These are phyloP conservation scores for Rhizopogon vinicolor DNA, from an alignment of 768 basidiomycete genomes.

Conservation along the genomic window DNA sequence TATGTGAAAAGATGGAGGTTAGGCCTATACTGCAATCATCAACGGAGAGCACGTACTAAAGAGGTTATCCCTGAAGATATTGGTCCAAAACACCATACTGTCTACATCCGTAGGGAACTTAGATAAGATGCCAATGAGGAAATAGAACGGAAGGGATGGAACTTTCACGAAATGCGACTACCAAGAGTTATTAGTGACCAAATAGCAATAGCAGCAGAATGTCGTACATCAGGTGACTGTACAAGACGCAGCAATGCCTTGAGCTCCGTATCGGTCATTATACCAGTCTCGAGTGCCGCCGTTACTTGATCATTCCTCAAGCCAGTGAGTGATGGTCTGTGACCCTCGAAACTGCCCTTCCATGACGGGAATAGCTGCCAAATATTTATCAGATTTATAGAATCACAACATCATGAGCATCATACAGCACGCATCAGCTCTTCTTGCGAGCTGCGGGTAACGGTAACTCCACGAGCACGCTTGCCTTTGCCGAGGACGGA, in stretches of 20 bases:
- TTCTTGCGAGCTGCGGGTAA: slow-evolving; percentile 75
- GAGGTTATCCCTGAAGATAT: slow-evolving; percentile 54
- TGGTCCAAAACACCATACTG: slow-evolving; percentile 72
- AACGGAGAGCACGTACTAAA: slow-evolving; percentile 47
- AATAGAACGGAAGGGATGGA: slow-evolving; percentile 76
- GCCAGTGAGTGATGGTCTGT: slow-evolving; percentile 62
- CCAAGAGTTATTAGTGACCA: slow-evolving; percentile 9
- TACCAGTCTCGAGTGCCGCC: slow-evolving; percentile 55
- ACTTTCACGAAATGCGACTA: slow-evolving; percentile 88
- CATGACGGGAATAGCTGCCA: slow-evolving; percentile 75
- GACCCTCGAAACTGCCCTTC: slow-evolving; percentile 70
- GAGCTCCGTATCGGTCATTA: slow-evolving; percentile 66
- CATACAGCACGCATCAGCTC: slow-evolving; percentile 79
- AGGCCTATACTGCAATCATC: not conserved
- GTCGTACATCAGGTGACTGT: slow-evolving; percentile 71
- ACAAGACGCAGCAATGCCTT: slow-evolving; percentile 65
- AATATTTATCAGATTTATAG: not conserved
- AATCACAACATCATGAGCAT: slow-evolving; percentile 5
- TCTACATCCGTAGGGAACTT: slow-evolving; percentile 79
- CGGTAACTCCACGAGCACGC: slow-evolving; percentile 77
- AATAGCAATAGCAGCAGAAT: not conserved
- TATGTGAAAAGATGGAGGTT: slow-evolving; percentile 9
- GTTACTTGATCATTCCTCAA: slow-evolving; percentile 55
- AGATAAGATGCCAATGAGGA: slow-evolving; percentile 65
- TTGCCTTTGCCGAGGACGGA: slow-evolving; percentile 71